These are phyloP conservation scores for Sporopachydermia cereana DNA, from an alignment of 1,139 yeast species.

Conservation along the genomic window DNA sequence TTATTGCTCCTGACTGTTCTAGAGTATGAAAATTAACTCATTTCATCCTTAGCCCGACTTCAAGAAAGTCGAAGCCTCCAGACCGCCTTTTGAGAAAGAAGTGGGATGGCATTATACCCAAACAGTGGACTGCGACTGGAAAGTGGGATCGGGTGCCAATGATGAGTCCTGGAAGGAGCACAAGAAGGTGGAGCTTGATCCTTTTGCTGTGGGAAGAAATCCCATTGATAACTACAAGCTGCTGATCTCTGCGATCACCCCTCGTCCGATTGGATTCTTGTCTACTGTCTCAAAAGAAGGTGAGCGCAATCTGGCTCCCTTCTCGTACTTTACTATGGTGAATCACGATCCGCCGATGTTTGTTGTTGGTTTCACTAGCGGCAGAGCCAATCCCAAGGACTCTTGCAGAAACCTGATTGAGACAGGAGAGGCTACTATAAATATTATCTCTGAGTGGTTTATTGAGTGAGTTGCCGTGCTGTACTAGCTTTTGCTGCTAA, in stretches of 20 bases:
- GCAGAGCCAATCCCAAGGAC: constrained; percentile 34
- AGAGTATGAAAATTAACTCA: not conserved
- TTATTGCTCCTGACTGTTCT: not conserved
- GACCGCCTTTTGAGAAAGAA: constrained; percentile 21
- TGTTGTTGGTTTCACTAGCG: constrained; percentile 35
- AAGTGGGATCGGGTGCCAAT: constrained; percentile 38
- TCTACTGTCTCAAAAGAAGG: constrained; percentile 37
- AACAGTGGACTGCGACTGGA: constrained; percentile 27
- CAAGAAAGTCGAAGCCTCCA: constrained; percentile 20
- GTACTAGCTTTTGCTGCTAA: not conserved
- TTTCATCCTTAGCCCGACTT: constrained; percentile 18
- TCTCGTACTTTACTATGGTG: constrained; percentile 41
- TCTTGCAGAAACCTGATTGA: constrained; percentile 37
- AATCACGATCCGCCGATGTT: constrained; percentile 50
- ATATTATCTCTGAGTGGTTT: constrained; percentile 52
- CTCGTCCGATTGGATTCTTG: constrained; percentile 50
- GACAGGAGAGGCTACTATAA: constrained; percentile 45
- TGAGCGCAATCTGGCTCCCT: constrained; percentile 42
- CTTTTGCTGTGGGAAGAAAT: constrained; percentile 32
- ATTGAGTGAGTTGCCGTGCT: constrained; percentile 24
- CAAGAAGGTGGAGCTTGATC: constrained; percentile 38
- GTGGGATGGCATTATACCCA: constrained; percentile 14
- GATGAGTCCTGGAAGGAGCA: constrained; percentile 32
- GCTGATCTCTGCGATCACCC: constrained; percentile 38
- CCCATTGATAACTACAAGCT: constrained; percentile 38